phyloP scores from a whole-genome alignment of 2,329 filamentous ascomycete species.

The Penicillium sp. region DNA sequence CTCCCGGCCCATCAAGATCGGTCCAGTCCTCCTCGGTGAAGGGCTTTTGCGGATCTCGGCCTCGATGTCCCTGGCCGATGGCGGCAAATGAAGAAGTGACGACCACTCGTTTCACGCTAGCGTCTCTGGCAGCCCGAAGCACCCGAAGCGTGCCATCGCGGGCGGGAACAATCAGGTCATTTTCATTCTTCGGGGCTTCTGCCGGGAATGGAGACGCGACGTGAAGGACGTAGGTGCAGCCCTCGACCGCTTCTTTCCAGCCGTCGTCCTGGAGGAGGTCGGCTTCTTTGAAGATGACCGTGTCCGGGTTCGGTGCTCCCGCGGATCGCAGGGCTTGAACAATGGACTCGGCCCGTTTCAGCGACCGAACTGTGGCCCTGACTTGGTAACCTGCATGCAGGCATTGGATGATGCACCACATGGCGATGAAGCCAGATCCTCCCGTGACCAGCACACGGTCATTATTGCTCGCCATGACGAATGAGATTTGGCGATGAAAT shows the following conservation, averaged over 20 bases:
- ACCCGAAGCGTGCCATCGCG: constrained; percentile 8
- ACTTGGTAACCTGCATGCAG: constrained; percentile 6
- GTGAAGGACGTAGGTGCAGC: constrained; percentile 6
- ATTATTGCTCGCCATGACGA: neutral
- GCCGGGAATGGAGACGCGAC: constrained; percentile 8
- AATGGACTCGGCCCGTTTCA: constrained; percentile 1
- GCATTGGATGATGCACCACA: constrained; percentile 5
- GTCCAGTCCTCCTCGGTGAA: constrained; percentile 6
- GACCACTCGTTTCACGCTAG: constrained; percentile 5
- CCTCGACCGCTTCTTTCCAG: constrained; percentile 4
- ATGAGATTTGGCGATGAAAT: neutral
- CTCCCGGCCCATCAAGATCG: neutral
- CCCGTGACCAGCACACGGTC: constrained; percentile 6
- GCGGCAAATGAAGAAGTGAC: constrained; percentile 8
- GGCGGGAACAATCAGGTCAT: constrained; percentile 7
- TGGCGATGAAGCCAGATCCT: constrained; percentile 8
- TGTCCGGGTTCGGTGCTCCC: neutral
- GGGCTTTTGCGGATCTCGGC: neutral
- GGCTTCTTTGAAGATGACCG: constrained; percentile 6
- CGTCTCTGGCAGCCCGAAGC: constrained; percentile 5
- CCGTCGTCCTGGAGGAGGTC: constrained; percentile 7
- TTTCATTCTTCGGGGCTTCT: constrained; percentile 2
- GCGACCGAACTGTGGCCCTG: constrained; percentile 4
- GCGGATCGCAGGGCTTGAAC: neutral
- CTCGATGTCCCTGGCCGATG: neutral